Evolutionary conservation across 345 rosid species (phyloP), one percentile per base, ranked within the genome.

Genomic region (Rhizophora mangle): DNA sequence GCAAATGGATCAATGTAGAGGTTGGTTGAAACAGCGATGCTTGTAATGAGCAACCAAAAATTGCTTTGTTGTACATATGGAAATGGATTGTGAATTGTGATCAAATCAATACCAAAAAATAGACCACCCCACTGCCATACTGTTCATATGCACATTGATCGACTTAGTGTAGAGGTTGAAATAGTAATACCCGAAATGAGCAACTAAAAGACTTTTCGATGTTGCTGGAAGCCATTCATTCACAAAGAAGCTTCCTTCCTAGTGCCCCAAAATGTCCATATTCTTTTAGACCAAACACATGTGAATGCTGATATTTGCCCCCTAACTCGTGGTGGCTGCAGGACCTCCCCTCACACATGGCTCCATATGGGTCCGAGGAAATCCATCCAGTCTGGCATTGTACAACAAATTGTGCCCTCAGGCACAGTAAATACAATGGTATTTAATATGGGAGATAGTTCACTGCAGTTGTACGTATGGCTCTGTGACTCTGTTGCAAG

Each of bases 311-410:
- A 62, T 69, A 59, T 71, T 54, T 72, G 69, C 62, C 36, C 52
- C 59, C 51, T 46, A 60, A 16, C 32, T 53, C 68, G 56, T 64
- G 68, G 53, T 72, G 54, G 3, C 27, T 63, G 83, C 67, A 63
- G 80, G 81, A 57, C 76, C 81, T 79, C 71, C 81, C 60, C 53
- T n/a, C 71, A 79, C 84, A 74, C 83, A 74, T 81, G 84, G 77
- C 75, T 70, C 66, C 73, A 66, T 73, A 67, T 54, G 71, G 70
- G 63, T 77, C 78, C 65, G 70, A 65, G 79, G 75, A 74, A 65
- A 57, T 3, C 49, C 49, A 56, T 75, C 82, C 86, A 78, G 84
- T 62, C 82, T 83, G 78, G 77, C 81, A 64, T 63, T 0, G 66
- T 59, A 68, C 80, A 64, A 39, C 63, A 67, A 30, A 24, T 54